Evolutionary conservation across 306 rosid species (phyloP).

Genomic region (Prunus armeniaca): DNA sequence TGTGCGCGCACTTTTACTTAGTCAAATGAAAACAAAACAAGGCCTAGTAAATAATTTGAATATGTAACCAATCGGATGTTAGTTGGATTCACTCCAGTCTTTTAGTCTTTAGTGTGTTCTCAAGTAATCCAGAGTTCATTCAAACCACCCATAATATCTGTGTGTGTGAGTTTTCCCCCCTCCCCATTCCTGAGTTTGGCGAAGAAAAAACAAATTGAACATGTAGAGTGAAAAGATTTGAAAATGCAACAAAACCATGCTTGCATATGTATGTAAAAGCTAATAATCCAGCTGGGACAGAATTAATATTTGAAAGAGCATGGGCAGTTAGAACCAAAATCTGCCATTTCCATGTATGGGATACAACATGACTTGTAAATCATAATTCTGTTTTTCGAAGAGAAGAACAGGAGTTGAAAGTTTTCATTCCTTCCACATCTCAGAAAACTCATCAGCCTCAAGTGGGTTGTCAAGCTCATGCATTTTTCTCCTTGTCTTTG

Average conservation of each 20-base stretch:
- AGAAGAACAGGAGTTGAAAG: not conserved
- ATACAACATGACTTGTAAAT: constrained; percentile 21
- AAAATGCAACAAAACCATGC: not conserved
- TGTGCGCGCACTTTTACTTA: too few relatives aligned
- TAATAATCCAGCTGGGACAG: not conserved
- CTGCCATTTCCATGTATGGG: constrained; percentile 23
- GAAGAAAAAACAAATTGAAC: too few relatives aligned
- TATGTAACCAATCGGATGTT: too few relatives aligned
- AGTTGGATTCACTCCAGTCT: accelerated
- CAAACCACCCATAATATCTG: too few relatives aligned
- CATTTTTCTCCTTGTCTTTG: constrained; percentile 95
- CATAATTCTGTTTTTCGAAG: constrained; percentile 4
- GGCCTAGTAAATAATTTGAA: too few relatives aligned
- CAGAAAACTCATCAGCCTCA: constrained; percentile 92
- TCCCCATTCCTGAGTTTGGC: too few relatives aligned
- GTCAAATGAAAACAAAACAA: too few relatives aligned
- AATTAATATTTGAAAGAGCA: constrained; percentile 2
- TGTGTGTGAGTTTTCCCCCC: too few relatives aligned
- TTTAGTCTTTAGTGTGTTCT: too few relatives aligned
- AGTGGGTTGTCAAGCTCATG: constrained; percentile 79
- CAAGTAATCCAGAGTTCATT: too few relatives aligned
- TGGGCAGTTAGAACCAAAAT: constrained; percentile 10
- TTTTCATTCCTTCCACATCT: constrained; percentile 83
- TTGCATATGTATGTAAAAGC: constrained; percentile 18
- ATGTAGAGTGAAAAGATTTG: too few relatives aligned